A percentile compares a stretch with the other conserved stretches of the same genome.
Conservation (phyloP, 1,284 basidiomycete species). For the Xanthoconium separans region DNA sequence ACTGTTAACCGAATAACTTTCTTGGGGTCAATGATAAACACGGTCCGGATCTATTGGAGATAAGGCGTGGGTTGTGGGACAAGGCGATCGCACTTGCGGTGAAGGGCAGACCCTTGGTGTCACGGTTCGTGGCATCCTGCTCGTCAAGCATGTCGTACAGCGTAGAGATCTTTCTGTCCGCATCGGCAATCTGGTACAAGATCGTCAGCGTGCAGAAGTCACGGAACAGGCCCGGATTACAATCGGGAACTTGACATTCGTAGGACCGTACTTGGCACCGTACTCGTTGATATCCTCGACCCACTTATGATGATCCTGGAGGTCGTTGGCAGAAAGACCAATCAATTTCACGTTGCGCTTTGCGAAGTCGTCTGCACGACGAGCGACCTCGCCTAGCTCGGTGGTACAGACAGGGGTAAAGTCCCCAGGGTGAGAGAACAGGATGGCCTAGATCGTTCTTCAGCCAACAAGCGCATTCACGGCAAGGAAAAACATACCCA, state of each 20-base stretch:
- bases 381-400: constrained; percentile 94
- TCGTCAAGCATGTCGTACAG: constrained; percentile 96
- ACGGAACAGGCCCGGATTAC: constrained; percentile 41
- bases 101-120: constrained; percentile 86
- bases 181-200: constrained; percentile 78
- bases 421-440: constrained; percentile 94
- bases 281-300: constrained; percentile 90
- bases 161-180: constrained; percentile 81
- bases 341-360: constrained; percentile 92
- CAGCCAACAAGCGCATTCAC: background rate
- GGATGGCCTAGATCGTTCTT: constrained; percentile 54
- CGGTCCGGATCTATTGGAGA: constrained; percentile 78
- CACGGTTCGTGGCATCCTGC: constrained; percentile 93
- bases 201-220: constrained; percentile 6
- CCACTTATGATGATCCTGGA: constrained; percentile 87
- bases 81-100: constrained; percentile 43
- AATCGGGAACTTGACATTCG: constrained; percentile 88
- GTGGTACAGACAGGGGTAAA: constrained; percentile 91
- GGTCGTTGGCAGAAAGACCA: constrained; percentile 91
- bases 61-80: constrained; percentile 9
- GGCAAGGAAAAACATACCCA: constrained; percentile 63
- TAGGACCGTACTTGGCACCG: constrained; percentile 63
- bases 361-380: constrained; percentile 81
- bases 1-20: constrained; percentile 89
- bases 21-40: constrained; percentile 92